A percentile compares a stretch with the other conserved stretches of the same genome.
These are phyloP conservation scores for Cyclotella cryptica DNA, from an alignment of 108 stramenopile genomes.

Conservation along the genomic window DNA sequence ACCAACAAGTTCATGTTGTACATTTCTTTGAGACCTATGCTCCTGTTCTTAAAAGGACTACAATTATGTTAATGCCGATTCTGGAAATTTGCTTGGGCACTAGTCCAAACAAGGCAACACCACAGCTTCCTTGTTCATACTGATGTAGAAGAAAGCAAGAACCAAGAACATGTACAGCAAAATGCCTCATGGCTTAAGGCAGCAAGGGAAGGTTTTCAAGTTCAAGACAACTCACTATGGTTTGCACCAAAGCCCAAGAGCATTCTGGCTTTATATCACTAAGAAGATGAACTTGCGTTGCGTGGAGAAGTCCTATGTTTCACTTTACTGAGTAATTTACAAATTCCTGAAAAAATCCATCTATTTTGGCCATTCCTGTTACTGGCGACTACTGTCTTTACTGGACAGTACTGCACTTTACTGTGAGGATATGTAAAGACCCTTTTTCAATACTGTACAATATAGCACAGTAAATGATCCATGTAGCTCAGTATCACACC, in stretches of 20 bases:
- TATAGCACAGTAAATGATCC: too few species aligned
- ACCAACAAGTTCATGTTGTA: slow-evolving; percentile 60
- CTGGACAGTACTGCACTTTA: too few species aligned
- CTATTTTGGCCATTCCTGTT: too few species aligned
- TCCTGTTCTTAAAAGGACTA: slow-evolving; percentile 62
- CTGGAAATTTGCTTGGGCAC: slow-evolving; percentile 27
- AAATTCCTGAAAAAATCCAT: too few species aligned
- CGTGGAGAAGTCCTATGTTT: background rate
- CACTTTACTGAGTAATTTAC: too few species aligned
- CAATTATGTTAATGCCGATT: slow-evolving; percentile 26
- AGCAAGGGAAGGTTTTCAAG: slow-evolving; percentile 43
- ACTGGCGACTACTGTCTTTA: too few species aligned
- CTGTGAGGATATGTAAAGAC: too few species aligned
- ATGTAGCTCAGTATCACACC: too few species aligned
- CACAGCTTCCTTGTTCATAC: slow-evolving; percentile 5
- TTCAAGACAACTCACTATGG: slow-evolving; percentile 49
- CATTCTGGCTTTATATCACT: slow-evolving; percentile 25
- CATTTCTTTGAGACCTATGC: slow-evolving; percentile 65
- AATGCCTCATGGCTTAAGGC: slow-evolving; percentile 36
- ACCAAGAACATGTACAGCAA: slow-evolving; percentile 35
- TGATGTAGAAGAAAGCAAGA: slow-evolving; percentile 30
- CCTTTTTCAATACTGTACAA: too few species aligned
- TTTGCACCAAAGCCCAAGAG: background rate
- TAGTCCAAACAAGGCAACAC: background rate
- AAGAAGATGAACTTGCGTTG: background rate